phyloP scores from a whole-genome alignment of 176 grass and related monocot genomes.

The Saccharum spontaneum region DNA sequence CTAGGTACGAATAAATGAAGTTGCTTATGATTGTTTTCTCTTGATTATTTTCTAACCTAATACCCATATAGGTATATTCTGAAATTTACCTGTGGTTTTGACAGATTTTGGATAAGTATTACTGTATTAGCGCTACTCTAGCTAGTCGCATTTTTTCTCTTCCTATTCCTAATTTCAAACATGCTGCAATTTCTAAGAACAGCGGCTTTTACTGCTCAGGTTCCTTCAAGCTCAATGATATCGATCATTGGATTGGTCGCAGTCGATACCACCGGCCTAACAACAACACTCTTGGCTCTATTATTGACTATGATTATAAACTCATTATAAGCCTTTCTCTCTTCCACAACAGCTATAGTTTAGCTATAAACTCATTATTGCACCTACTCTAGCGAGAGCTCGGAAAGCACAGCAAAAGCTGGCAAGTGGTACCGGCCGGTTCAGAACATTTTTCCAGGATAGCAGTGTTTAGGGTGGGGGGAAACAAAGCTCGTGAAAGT shows the following conservation, averaged over 20 bases:
- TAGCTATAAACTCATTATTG: no score
- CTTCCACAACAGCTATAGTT: no score
- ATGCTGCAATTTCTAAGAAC: neutral
- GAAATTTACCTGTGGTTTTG: neutral
- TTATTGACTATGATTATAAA: no score
- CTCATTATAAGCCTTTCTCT: no score
- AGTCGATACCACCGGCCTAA: neutral
- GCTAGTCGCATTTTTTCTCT: neutral
- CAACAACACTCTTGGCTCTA: neutral
- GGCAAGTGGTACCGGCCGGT: constrained; percentile 1
- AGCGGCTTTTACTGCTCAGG: neutral
- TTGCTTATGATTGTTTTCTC: neutral
- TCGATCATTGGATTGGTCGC: neutral
- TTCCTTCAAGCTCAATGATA: constrained; percentile 16
- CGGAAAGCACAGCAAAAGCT: constrained; percentile 30
- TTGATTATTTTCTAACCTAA: neutral
- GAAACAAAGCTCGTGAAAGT: constrained; percentile 49
- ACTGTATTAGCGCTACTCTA: no score
- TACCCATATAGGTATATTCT: neutral
- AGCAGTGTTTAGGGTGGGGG: constrained; percentile 31
- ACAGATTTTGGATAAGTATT: no score
- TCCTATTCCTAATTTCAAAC: neutral
- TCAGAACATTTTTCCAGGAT: constrained; percentile 24
- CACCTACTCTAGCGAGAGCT: no score
- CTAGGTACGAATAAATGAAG: neutral